Percentiles rank a stretch among this genome's conserved stretches.
These are phyloP conservation scores for Pterocarpus macrocarpus DNA, from an alignment of 306 rosid genomes.

Conservation along the genomic window DNA sequence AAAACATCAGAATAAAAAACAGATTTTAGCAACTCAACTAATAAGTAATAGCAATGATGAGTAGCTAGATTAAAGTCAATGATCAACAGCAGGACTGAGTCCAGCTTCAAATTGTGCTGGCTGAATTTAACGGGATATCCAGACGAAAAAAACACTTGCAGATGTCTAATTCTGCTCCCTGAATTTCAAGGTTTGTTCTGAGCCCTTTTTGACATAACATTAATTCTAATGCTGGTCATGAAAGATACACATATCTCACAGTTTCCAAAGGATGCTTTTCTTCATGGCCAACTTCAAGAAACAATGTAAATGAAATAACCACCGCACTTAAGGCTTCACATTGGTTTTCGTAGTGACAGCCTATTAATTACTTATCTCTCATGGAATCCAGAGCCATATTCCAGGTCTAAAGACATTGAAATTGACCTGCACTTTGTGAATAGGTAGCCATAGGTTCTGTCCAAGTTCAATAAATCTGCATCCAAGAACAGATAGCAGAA, in stretches of 20 bases:
- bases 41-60: neutral
- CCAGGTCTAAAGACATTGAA: neutral
- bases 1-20: neutral
- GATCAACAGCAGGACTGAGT: neutral
- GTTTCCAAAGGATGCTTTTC: neutral
- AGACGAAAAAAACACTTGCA: no score
- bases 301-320: neutral
- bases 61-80: conserved; percentile 14
- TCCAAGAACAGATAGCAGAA: neutral
- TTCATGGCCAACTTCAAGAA: neutral
- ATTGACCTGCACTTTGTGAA: neutral
- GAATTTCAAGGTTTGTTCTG: neutral
- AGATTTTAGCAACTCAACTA: neutral
- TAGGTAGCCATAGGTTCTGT: neutral
- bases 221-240: neutral
- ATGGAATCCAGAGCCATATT: conserved; percentile 5
- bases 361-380: neutral
- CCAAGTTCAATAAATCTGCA: conserved; percentile 9
- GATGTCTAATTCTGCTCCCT: no score
- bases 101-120: conserved; percentile 7
- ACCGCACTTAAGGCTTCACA: neutral
- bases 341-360: conserved; percentile 1
- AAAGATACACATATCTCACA: neutral
- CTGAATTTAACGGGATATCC: neutral
- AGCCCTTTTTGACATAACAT: neutral